These are phyloP conservation scores for Syncephalastrum monosporum DNA, from an alignment of 371 early-diverging fungal genomes.

Conservation along the genomic window DNA sequence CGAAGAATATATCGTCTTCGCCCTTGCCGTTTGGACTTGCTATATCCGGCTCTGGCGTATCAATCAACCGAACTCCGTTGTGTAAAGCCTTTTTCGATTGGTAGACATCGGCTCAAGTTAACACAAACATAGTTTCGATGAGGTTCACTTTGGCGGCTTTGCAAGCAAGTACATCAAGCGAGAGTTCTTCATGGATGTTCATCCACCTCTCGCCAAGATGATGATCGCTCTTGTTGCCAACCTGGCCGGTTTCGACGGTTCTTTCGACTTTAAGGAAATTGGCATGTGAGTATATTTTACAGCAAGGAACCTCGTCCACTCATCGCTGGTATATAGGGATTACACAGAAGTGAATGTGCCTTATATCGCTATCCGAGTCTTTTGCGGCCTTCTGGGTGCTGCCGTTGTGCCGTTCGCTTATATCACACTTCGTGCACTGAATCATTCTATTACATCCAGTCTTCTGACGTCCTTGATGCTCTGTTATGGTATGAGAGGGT, in stretches of 20 bases:
- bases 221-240: slow-evolving; percentile 76
- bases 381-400: slow-evolving; percentile 10
- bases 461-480: slow-evolving; percentile 12
- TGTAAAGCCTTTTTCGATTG: slow-evolving; percentile 7
- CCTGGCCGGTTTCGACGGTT: slow-evolving; percentile 76
- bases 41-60: slow-evolving; percentile 18
- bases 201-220: slow-evolving; percentile 77
- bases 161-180: too few relatives aligned
- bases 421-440: slow-evolving; percentile 10
- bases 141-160: slow-evolving; percentile 75
- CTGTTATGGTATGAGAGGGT: slow-evolving; percentile 10
- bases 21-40: slow-evolving; percentile 9
- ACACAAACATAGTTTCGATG: slow-evolving; percentile 64
- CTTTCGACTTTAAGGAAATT: slow-evolving; percentile 80
- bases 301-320: not conserved
- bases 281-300: slow-evolving; percentile 49
- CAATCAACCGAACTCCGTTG: slow-evolving; percentile 16
- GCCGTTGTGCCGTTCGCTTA: slow-evolving; percentile 14
- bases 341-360: slow-evolving; percentile 8
- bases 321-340: slow-evolving; percentile 2
- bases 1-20: too few relatives aligned
- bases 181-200: slow-evolving; percentile 62
- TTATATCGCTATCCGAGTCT: slow-evolving; percentile 14
- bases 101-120: not conserved
- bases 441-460: slow-evolving; percentile 7